Conservation (phyloP, 2,329 filamentous ascomycete genomes). For the Botrytis elliptica region DNA sequence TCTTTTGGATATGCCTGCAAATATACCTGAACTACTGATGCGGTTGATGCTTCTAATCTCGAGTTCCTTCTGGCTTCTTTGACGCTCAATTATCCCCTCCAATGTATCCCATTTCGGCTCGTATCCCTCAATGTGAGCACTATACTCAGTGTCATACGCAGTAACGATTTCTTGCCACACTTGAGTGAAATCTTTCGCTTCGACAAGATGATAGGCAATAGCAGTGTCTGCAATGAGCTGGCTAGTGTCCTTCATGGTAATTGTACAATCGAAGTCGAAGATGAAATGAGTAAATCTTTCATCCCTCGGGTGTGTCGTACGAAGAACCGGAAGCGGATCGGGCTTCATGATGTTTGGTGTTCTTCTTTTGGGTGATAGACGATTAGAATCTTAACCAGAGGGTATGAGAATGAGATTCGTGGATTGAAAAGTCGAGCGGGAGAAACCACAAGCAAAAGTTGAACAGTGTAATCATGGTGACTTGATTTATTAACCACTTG, state of each 20-base stretch:
- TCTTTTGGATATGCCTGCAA: constrained; percentile 27
- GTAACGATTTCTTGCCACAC: constrained; percentile 13
- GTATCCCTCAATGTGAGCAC: neutral
- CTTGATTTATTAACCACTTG: neutral
- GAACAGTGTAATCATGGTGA: neutral
- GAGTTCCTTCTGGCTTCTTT: constrained; percentile 28
- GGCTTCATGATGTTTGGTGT: neutral
- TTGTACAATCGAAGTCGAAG: constrained; percentile 39
- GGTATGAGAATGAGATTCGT: neutral
- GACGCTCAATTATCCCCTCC: constrained; percentile 28
- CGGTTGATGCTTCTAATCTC: constrained; percentile 34
- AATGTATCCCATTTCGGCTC: constrained; percentile 22
- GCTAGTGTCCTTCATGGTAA: constrained; percentile 38
- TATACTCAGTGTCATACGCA: neutral
- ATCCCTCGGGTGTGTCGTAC: neutral
- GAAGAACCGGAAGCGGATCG: neutral
- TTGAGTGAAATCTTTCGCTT: constrained; percentile 19
- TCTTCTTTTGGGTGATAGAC: neutral
- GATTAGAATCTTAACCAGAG: neutral
- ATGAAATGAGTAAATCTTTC: constrained; percentile 26
- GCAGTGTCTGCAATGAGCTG: constrained; percentile 26
- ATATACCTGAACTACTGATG: constrained; percentile 33
- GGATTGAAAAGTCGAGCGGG: neutral
- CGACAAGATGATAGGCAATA: constrained; percentile 22
- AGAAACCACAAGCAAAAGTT: neutral